phyloP scores from a whole-genome alignment of 345 rosid genomes.

The Rhodomyrtus tomentosa region DNA sequence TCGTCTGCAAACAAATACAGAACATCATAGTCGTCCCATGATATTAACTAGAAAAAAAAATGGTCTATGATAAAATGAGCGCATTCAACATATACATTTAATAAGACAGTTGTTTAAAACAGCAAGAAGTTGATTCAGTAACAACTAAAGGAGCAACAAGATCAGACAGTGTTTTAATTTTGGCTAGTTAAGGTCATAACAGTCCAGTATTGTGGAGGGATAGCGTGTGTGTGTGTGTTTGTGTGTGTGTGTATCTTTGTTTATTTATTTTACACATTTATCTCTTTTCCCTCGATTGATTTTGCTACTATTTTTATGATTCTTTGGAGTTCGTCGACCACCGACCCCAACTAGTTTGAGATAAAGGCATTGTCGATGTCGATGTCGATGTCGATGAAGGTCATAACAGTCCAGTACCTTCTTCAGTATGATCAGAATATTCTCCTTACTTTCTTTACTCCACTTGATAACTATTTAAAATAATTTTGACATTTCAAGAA shows the following conservation, averaged over 20 bases:
- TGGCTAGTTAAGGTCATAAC: neutral
- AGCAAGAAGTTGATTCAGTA: neutral
- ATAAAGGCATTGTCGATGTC: too few relatives aligned
- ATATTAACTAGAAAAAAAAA: neutral
- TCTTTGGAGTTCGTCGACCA: too few relatives aligned
- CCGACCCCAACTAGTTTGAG: too few relatives aligned
- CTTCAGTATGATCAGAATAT: neutral
- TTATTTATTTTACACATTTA: too few relatives aligned
- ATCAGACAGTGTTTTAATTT: neutral
- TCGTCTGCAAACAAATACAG: constrained; percentile 43
- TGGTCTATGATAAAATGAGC: neutral
- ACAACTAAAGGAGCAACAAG: neutral
- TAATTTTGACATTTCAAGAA: neutral
- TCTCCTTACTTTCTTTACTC: neutral
- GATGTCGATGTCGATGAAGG: too few relatives aligned
- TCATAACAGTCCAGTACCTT: neutral
- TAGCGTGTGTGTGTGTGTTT: too few relatives aligned
- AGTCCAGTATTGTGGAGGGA: too few relatives aligned
- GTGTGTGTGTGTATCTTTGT: too few relatives aligned
- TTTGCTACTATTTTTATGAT: too few relatives aligned
- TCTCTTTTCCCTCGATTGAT: too few relatives aligned
- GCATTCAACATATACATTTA: neutral
- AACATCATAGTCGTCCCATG: neutral
- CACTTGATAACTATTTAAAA: neutral
- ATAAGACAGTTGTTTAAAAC: neutral